Base-by-base conservation (phyloP, 306 rosid species). In the Mimosa pudica region DNA sequence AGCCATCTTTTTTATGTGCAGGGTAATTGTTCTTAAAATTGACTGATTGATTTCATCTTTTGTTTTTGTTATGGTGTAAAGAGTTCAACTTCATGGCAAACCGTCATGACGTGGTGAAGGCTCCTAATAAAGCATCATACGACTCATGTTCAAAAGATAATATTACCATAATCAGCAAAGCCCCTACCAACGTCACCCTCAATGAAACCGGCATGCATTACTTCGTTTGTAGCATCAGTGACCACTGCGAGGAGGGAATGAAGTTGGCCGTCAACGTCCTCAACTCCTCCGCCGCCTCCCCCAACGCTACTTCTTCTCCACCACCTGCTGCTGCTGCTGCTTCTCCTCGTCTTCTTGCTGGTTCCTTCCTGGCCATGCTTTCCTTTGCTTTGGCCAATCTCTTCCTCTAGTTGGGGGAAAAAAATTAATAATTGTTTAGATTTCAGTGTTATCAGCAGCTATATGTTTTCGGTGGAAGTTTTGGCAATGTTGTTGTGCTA, bases 231-330 rank as follows among this genome's bases (percentile, higher is more conserved):
- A 13, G 44, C 49, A 0, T 79, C 12, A 71, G 72, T 66, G 17
- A 9, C 0, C 87, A 84, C 71, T 84, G 87, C 42, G 3, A 0
- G 0, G 0, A 0, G 0, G 87, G 87, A 0, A 84, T 79, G 44
- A 79, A 47, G 66, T 35, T 84, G 46, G 48, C 84, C 49, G 33
- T 84, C 30, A 52, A 14, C 68, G 35, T 30, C 24, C 83, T 75
- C 70, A 30, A 80, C 1, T 42, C 3, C 75, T 55, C 80, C 46
- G 0, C 41, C 78, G 0, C 20, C 54, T 13, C 55, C 14, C 13
- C 55, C 55, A 2, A 0, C 0, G 71, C 10, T 41, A 8, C 72
- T 0, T 10, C 46, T 1, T 5, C 42, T 0, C 30, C 72, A 4
- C 61, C 82, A 0, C 77, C 65, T 2, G 17, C 80, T 30, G 17